Conservation (phyloP, 106 monocot species). For the Vanilla planifolia region DNA sequence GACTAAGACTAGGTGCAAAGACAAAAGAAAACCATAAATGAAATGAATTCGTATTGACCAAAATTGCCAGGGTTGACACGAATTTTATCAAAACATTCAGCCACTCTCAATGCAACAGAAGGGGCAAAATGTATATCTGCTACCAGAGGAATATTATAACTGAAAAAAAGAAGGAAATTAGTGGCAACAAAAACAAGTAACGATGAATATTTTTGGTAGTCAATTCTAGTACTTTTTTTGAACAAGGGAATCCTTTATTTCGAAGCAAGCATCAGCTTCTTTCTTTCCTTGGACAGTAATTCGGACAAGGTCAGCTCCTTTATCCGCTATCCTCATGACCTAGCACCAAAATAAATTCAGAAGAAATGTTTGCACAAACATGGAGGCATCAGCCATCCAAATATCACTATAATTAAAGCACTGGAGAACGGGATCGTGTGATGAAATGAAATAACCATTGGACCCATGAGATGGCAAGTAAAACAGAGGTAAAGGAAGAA, state of each 20-base stretch:
- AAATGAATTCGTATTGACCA: slow-evolving; percentile 37
- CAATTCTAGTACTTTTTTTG: slow-evolving; percentile 70
- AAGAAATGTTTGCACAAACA: neutral
- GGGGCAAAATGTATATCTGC: slow-evolving; percentile 99
- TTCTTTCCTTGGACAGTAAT: slow-evolving; percentile 97
- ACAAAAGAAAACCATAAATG: neutral
- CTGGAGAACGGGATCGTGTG: neutral
- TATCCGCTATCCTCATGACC: slow-evolving; percentile 99
- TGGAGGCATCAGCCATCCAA: neutral
- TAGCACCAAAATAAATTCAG: slow-evolving; percentile 7
- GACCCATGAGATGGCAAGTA: neutral
- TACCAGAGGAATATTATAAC: slow-evolving; percentile 96
- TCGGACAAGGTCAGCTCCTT: slow-evolving; percentile 93
- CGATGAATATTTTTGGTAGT: neutral
- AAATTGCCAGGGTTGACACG: slow-evolving; percentile 99
- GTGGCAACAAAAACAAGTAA: neutral
- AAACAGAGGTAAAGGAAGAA: neutral
- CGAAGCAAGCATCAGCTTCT: slow-evolving; percentile 99
- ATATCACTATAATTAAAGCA: no score
- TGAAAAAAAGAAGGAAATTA: slow-evolving; percentile 30
- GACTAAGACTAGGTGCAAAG: neutral
- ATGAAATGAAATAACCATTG: neutral
- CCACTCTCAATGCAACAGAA: slow-evolving; percentile 87
- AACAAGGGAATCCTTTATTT: slow-evolving; percentile 91
- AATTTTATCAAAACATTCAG: slow-evolving; percentile 99